phyloP scores from a whole-genome alignment of 352 stramenopile species.

The Pythium coloratum region DNA sequence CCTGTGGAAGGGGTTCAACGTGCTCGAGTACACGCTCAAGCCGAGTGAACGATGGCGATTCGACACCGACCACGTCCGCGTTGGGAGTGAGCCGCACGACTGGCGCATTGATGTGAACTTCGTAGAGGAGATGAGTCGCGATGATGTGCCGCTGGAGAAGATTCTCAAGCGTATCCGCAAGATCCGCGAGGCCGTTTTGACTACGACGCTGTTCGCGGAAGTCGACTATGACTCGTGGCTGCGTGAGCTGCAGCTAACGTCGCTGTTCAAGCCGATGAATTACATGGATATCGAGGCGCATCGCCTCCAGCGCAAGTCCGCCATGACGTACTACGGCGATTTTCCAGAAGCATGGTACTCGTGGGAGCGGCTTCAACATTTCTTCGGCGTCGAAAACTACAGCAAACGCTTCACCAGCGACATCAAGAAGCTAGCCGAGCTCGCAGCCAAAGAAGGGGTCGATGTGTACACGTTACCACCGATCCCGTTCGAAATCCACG shows the following conservation, averaged over 20 bases:
- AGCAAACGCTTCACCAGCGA: not conserved
- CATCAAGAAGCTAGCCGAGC: not conserved
- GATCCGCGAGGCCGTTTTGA: not conserved
- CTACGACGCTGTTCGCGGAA: not conserved
- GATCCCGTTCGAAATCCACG: not conserved
- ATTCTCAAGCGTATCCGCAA: not conserved
- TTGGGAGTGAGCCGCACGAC: not conserved
- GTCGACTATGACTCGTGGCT: not conserved
- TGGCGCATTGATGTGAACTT: not conserved
- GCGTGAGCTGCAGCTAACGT: not conserved
- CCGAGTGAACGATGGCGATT: not conserved
- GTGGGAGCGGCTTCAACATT: not conserved
- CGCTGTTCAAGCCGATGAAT: not conserved
- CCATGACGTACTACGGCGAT: not conserved
- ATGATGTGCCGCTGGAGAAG: not conserved
- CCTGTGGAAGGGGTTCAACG: not conserved
- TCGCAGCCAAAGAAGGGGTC: not conserved
- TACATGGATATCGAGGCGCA: not conserved
- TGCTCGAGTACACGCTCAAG: not conserved
- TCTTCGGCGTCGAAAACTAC: not conserved
- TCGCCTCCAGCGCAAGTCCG: not conserved
- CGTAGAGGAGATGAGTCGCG: not conserved
- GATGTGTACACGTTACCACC: not conserved
- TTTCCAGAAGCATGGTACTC: not conserved
- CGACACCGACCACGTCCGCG: not conserved